A percentile compares a stretch with the other conserved stretches of the same genome.
Conservation (phyloP, 1,284 basidiomycete species). For the Stygiomarasmius scandens region DNA sequence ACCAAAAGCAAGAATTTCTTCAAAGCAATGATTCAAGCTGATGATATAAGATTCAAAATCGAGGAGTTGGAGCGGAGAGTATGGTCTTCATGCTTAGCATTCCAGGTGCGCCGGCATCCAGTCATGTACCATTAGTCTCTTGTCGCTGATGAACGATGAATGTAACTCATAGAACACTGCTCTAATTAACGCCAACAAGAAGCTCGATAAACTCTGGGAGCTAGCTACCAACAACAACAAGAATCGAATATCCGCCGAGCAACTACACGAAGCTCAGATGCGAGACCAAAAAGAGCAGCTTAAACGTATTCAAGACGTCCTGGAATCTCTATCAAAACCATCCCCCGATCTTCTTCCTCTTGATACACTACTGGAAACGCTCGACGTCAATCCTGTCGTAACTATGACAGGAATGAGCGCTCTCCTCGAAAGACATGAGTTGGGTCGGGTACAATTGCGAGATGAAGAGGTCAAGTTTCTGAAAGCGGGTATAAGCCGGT, state of each 20-base stretch:
- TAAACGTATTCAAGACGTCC: constrained; percentile 6
- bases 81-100: constrained; percentile 12
- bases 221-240: constrained; percentile 5
- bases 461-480: constrained; percentile 12
- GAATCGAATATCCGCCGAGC: constrained; percentile 8
- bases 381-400: constrained; percentile 10
- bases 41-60: constrained; percentile 10
- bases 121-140: background rate
- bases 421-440: constrained; percentile 13
- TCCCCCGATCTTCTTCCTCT: constrained; percentile 1
- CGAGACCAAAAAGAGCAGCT: constrained; percentile 12
- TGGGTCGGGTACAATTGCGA: constrained; percentile 6
- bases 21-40: constrained; percentile 11
- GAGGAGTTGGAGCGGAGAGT: constrained; percentile 11
- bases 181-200: constrained; percentile 11
- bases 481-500: constrained; percentile 8
- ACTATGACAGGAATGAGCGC: constrained; percentile 15
- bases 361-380: constrained; percentile 11
- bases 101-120: constrained; percentile 8
- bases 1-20: constrained; percentile 10
- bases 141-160: background rate
- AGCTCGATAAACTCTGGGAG: constrained; percentile 14
- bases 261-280: constrained; percentile 6
- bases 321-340: constrained; percentile 4
- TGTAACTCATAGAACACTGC: constrained; percentile 7